Evolutionary conservation across 495 filamentous ascomycete species (phyloP), one percentile per base, ranked within the genome.

Genomic region (Hamigera avellanea): DNA sequence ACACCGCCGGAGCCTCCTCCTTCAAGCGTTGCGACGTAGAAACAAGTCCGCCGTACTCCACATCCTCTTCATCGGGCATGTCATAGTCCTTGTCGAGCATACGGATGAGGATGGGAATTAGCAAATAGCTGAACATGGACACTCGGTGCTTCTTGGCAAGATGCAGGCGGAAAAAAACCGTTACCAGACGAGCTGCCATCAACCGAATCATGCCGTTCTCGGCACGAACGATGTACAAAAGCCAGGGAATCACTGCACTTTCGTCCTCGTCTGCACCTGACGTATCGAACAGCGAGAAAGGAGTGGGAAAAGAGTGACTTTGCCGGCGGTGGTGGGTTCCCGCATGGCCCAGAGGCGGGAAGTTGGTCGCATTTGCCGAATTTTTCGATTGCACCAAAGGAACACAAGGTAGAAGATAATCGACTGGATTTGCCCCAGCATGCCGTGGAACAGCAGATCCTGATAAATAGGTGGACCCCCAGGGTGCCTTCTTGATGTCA

Each of bases 211-310:
- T 62, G 6, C 76, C 78, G 30, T 57, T 59, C 33, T 75, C 70
- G 9, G 72, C 72, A 43, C 85, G 70, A 17, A 80, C 68, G 10
- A 85, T 52, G 36, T 75, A 66, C 18, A 95, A 71, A 9, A 98
- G 74, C 83, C 86, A 95, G 8, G 80, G 76, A 27, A 93, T 71
- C 8, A 96, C 56, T 14, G 81, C 73, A 40, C 75, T 93, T 44
- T 94, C 89, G 12, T 78, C 71, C 6, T 86, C 77, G 29, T 81
- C 76, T 1, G 59, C 38, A 6, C 67, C 52, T 2, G 57, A 42
- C 6, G 51, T 47, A 10, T 67, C 59, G 14, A 55, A 44, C 6
- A 54, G 50, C 18, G 61, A 55, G 26, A 61, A 50, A 15, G 56
- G 47, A 14, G 56, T 45, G 19, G 55, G 35, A 46, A 58, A 59